phyloP scores from a whole-genome alignment of 2,329 filamentous ascomycete species.

The Septoria petroselini region DNA sequence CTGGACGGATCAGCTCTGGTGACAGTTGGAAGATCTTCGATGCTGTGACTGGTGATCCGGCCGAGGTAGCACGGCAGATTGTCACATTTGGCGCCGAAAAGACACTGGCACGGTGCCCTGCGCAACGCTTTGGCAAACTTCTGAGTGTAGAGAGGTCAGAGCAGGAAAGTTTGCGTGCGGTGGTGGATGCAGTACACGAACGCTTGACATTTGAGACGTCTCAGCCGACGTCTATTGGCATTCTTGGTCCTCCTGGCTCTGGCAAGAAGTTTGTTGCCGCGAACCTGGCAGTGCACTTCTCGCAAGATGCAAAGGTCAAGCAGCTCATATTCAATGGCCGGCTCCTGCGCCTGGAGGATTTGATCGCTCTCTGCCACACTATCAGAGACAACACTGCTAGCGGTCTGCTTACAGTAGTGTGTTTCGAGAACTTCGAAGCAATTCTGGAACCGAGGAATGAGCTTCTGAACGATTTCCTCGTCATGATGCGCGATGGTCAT shows the following conservation, averaged over 20 bases:
- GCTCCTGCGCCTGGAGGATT: conserved; percentile 31
- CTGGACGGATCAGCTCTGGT: conserved; percentile 35
- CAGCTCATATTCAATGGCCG: conserved; percentile 33
- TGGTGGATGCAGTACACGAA: conserved; percentile 34
- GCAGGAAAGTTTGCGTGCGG: conserved; percentile 35
- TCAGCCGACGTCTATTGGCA: conserved; percentile 35
- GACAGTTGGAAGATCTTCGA: conserved; percentile 38
- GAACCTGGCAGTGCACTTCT: conserved; percentile 32
- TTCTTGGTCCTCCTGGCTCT: conserved; percentile 33
- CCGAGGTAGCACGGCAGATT: conserved; percentile 36
- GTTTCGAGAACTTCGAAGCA: conserved; percentile 36
- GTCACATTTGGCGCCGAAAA: conserved; percentile 34
- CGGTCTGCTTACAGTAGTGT: conserved; percentile 31
- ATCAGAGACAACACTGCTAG: conserved; percentile 34
- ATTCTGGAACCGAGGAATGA: conserved; percentile 30
- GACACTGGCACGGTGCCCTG: conserved; percentile 33
- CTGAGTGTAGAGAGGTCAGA: conserved; percentile 34
- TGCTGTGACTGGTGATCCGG: conserved; percentile 34
- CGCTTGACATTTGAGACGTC: conserved; percentile 26
- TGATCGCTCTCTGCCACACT: conserved; percentile 33
- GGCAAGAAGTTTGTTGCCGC: conserved; percentile 37
- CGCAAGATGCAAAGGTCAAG: conserved; percentile 25
- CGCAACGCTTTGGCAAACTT: conserved; percentile 31
- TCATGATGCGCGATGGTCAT: conserved; percentile 34
- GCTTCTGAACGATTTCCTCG: conserved; percentile 33